Evolutionary conservation across 2,329 filamentous ascomycete genomes (phyloP).

Genomic region (Nemania sp.): DNA sequence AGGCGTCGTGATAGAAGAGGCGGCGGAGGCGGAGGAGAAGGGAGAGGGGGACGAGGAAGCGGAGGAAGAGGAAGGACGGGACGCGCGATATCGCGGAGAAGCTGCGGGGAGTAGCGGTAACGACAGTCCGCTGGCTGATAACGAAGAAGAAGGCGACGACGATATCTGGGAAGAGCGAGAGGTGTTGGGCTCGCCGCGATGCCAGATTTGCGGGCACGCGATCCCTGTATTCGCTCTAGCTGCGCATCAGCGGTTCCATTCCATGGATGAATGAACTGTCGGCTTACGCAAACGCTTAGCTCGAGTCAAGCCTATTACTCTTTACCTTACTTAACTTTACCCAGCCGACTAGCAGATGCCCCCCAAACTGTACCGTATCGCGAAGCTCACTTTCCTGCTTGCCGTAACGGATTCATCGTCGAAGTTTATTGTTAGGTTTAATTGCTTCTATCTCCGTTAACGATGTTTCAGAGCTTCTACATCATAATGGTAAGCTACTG

Average conservation of each 20-base stretch:
- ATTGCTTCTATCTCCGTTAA: conserved; percentile 3
- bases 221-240: conserved; percentile 63
- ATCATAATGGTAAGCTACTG: conserved; percentile 9
- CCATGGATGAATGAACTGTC: conserved; percentile 37
- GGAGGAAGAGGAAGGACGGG: not conserved
- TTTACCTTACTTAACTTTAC: not conserved
- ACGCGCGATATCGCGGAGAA: not conserved
- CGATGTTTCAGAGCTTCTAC: not conserved
- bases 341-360: not conserved
- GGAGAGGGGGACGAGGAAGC: not conserved
- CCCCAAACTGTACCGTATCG: not conserved
- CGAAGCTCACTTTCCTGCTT: not conserved
- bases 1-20: not conserved
- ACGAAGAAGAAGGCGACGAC: not conserved
- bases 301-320: not conserved
- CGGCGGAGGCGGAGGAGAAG: no score
- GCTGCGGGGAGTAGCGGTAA: not conserved
- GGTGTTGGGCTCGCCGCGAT: conserved; percentile 44
- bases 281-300: not conserved
- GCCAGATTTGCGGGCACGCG: conserved; percentile 55
- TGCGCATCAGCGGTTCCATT: conserved; percentile 61
- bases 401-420: not conserved
- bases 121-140: not conserved
- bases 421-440: conserved; percentile 1
- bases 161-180: conserved; percentile 39